phyloP scores from a whole-genome alignment of 352 stramenopile species.

The Phytophthora crassamura region DNA sequence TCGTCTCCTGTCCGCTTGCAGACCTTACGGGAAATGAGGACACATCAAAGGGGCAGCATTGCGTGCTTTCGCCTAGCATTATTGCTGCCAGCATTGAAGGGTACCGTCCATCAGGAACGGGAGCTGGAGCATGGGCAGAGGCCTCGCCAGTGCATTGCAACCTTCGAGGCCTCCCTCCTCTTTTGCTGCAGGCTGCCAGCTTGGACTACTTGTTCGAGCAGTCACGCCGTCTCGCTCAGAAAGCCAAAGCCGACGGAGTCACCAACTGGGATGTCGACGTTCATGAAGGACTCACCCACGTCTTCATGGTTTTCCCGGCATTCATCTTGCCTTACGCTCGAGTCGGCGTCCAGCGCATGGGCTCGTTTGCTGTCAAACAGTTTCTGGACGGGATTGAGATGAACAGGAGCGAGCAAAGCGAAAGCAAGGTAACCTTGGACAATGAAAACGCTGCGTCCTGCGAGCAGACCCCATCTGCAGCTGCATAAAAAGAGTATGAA shows the following conservation, averaged over 20 bases:
- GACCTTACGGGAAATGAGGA: conserved; percentile 23
- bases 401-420: too few species aligned
- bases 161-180: conserved; percentile 37
- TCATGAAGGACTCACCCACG: conserved; percentile 43
- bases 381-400: too few species aligned
- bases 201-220: conserved; percentile 45
- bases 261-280: conserved; percentile 48
- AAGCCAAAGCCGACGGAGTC: conserved; percentile 39
- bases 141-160: conserved; percentile 50
- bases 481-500: too few species aligned
- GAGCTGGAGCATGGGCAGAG: conserved; percentile 29
- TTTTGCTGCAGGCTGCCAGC: conserved; percentile 44
- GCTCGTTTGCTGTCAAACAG: conserved; percentile 36
- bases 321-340: conserved; percentile 41
- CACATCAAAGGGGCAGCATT: conserved; percentile 20
- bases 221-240: conserved; percentile 24
- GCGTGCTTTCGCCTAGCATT: conserved; percentile 32
- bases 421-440: not conserved
- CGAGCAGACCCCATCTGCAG: too few species aligned
- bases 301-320: conserved; percentile 38
- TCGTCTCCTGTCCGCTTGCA: conserved; percentile 31
- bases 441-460: too few species aligned
- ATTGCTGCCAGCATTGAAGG: not conserved
- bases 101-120: conserved; percentile 27
- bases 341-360: conserved; percentile 40